Conservation (phyloP, 345 rosid genomes). For the Brassica nigra region DNA sequence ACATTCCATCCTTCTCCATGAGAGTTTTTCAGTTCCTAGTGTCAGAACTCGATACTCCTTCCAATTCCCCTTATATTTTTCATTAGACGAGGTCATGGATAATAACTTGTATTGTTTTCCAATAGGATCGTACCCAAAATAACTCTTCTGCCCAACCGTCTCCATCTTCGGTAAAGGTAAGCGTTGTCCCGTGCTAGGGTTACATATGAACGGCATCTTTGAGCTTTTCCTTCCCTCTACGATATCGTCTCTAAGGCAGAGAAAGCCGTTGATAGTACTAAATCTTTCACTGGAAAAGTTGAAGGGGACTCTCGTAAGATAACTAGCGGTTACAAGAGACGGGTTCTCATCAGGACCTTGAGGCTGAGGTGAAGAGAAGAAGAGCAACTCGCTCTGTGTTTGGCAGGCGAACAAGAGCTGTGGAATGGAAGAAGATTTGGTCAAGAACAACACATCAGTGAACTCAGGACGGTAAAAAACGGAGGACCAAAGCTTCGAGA, state of each 20-base stretch:
- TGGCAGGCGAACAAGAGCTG: background rate
- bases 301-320: background rate
- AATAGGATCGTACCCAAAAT: slow-evolving; percentile 1
- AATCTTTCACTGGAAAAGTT: background rate
- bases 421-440: background rate
- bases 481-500: background rate
- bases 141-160: background rate
- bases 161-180: background rate
- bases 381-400: background rate
- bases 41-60: background rate
- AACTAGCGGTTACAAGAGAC: background rate
- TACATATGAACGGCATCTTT: background rate
- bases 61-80: background rate
- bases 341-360: background rate
- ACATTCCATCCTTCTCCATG: background rate
- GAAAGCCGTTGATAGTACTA: background rate
- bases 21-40: background rate
- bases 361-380: background rate
- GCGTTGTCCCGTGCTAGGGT: slow-evolving; percentile 11
- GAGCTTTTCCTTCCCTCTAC: background rate
- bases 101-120: background rate
- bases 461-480: background rate
- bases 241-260: background rate
- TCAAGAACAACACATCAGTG: background rate
- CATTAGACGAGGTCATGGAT: background rate